Percentiles rank a stretch among this genome's conserved stretches.
Conservation (phyloP, 345 rosid species). For the Ceriops tagal region DNA sequence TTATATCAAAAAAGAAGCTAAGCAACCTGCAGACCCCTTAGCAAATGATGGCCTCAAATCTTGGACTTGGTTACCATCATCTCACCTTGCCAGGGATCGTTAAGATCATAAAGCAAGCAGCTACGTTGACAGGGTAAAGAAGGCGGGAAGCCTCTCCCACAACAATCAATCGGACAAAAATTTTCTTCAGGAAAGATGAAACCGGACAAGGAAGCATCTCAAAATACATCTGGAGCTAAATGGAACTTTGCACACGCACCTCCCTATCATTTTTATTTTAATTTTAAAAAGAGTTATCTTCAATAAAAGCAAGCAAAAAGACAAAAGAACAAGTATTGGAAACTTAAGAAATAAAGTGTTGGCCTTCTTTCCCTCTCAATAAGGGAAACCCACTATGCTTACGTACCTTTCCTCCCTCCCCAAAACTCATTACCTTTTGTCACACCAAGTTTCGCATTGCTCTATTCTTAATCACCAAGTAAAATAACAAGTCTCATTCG, state of each 20-base stretch:
- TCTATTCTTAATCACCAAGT: conserved; percentile 50
- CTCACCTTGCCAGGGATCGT: not conserved
- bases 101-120: not conserved
- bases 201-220: conserved; percentile 14
- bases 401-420: conserved; percentile 47
- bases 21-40: no score
- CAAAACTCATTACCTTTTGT: conserved; percentile 26
- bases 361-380: conserved; percentile 26
- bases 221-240: conserved; percentile 11
- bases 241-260: conserved; percentile 19
- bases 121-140: not conserved
- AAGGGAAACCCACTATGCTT: conserved; percentile 46
- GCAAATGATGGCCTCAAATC: no score
- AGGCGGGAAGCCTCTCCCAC: not conserved
- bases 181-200: not conserved
- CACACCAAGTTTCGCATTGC: conserved; percentile 47
- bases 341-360: conserved; percentile 16
- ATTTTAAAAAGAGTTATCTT: conserved; percentile 10
- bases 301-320: conserved; percentile 27
- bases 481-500: conserved; percentile 23
- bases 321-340: conserved; percentile 26
- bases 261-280: conserved; percentile 5
- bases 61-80: no score
- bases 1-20: no score
- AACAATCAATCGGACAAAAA: not conserved